phyloP scores from a whole-genome alignment of 495 filamentous ascomycete genomes.

The Podospora pseudoanserina region DNA sequence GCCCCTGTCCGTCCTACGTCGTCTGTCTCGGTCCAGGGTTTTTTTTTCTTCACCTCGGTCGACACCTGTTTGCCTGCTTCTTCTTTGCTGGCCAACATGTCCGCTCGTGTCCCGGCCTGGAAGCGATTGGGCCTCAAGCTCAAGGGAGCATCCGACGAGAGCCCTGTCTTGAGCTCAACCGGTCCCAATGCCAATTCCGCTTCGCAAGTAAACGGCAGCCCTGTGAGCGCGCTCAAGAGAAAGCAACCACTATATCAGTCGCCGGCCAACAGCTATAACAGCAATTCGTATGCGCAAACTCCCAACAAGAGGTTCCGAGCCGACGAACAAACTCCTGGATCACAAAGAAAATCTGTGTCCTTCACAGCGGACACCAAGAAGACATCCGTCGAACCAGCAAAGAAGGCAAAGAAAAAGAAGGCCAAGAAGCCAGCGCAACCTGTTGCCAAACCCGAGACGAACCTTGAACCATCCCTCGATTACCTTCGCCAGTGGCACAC shows the following conservation, averaged over 20 bases:
- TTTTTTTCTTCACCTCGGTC: constrained; percentile 6
- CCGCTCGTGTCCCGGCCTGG: constrained; percentile 62
- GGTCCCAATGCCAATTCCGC: constrained; percentile 19
- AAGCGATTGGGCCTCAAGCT: constrained; percentile 74
- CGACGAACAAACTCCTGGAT: constrained; percentile 19
- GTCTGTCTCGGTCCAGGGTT: not conserved
- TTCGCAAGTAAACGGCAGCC: constrained; percentile 24
- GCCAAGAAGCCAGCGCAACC: constrained; percentile 36
- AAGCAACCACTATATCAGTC: constrained; percentile 20
- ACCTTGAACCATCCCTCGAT: constrained; percentile 58
- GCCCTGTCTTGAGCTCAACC: constrained; percentile 31
- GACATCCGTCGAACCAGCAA: constrained; percentile 19
- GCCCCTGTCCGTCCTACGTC: constrained; percentile 7
- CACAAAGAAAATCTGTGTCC: constrained; percentile 64
- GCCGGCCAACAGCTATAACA: constrained; percentile 14
- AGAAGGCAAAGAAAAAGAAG: constrained; percentile 35
- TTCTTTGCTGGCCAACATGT: constrained; percentile 29
- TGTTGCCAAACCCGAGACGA: constrained; percentile 32
- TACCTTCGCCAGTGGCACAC: constrained; percentile 72
- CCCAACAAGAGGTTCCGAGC: constrained; percentile 31
- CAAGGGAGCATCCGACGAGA: constrained; percentile 55
- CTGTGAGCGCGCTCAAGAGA: constrained; percentile 36
- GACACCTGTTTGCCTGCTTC: constrained; percentile 5
- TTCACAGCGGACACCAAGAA: constrained; percentile 68
- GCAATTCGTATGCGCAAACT: constrained; percentile 28